A percentile compares a stretch with the other conserved stretches of the same genome.
These are phyloP conservation scores for Saccharomycopsis guyanensis DNA, from an alignment of 805 yeast species.

Conservation along the genomic window DNA sequence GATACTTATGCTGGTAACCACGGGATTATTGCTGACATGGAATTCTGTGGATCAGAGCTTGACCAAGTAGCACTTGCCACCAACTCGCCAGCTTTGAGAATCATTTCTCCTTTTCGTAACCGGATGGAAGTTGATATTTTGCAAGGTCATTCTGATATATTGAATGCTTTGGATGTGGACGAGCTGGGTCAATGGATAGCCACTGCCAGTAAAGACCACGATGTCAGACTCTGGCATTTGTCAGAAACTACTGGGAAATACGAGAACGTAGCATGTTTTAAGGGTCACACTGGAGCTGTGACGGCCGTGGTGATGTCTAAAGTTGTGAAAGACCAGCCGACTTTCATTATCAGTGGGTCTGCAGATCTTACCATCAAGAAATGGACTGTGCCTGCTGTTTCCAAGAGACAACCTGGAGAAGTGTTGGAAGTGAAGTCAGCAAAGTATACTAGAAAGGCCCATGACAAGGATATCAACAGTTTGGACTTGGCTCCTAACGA, in stretches of 20 bases:
- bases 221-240: constrained; percentile 77
- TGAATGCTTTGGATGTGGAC: constrained; percentile 72
- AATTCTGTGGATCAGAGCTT: constrained; percentile 58
- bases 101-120: constrained; percentile 51
- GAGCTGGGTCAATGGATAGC: constrained; percentile 84
- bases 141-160: constrained; percentile 80
- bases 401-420: constrained; percentile 7
- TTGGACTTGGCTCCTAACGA: constrained; percentile 89
- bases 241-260: constrained; percentile 36
- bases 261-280: constrained; percentile 30
- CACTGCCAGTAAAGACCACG: constrained; percentile 84
- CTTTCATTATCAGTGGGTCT: constrained; percentile 72
- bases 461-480: constrained; percentile 91
- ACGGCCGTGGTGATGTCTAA: constrained; percentile 75
- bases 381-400: constrained; percentile 59
- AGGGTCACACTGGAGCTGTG: constrained; percentile 84
- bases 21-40: constrained; percentile 89
- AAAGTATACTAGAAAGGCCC: constrained; percentile 89
- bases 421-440: constrained; percentile 45
- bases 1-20: constrained; percentile 82
- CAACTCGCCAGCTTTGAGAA: constrained; percentile 80
- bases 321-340: constrained; percentile 43
- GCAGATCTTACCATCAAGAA: constrained; percentile 79
- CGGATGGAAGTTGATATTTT: constrained; percentile 56
- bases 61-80: constrained; percentile 77